Evolutionary conservation across 2,329 filamentous ascomycete species (phyloP), one percentile per base, ranked within the genome.

Genomic region (Colletotrichum graminicola): DNA sequence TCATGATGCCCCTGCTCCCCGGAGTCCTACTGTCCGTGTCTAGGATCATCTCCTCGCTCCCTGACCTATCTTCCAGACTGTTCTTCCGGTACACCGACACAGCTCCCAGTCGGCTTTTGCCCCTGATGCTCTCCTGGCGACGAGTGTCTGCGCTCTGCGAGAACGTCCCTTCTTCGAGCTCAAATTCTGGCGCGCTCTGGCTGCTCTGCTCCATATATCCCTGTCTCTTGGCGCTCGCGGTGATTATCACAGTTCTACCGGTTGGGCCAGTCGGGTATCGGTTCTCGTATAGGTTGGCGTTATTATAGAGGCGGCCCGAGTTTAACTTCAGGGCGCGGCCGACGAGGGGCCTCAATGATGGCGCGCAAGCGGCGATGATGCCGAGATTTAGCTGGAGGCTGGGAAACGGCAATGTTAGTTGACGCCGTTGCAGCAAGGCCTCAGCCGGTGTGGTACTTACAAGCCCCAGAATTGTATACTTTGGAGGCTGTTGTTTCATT

Each of bases 381-480:
- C 81, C 81, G 14, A 83, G 74, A 60, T 81, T 81, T 61, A 83
- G 76, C 74, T 84, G 82, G 65, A 84, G 76, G 26, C 82, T 84
- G 65, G 26, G 34, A 26, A 16, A 75, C 32, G 52, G 21, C 3
- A 3, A 12, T 12, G 10, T 69, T 62, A 57, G 61, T 65, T 16
- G 32, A 23, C 52, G 52, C 52, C 21, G 10, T 26, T 14, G 16
- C 21, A 16, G 29, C 5, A 32, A 36, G n/a, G 29, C 10, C 6
- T 23, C 11, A 5, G 21, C 11, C 18, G 26, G 21, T 23, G 21
- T 51, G 39, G 39, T 34, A 76, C 79, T 76, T 76, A 80, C 79
- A 80, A 79, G 56, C 78, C 79, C 76, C 76, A 81, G 52, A 80
- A 79, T 12, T 76, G 75, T 29, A 80, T 67, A 56, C 75, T 74